Base-by-base conservation (phyloP, 2,329 filamentous ascomycete species). In the Periconia digitata region DNA sequence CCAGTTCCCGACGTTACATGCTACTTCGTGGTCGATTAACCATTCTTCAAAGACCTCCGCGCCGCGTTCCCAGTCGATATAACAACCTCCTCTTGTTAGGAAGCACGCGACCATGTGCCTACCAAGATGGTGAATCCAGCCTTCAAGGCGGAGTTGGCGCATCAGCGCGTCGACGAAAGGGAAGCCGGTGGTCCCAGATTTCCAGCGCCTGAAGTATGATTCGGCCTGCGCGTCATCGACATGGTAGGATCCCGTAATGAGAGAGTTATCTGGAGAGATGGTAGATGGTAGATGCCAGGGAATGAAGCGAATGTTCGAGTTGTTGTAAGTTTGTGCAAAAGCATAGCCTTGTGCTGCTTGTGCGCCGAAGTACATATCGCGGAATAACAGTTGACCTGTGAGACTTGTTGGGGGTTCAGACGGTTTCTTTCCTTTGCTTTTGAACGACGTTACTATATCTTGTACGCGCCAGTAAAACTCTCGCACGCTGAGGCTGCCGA, bases 281-380 rank as follows among this genome's bases (percentile, higher is more conserved):
- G 82, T 83, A 2, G 83, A 85, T 0, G 85, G 87, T 1, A 92
- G 72, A 62, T 90, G 86, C 88, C 88, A 92, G 3, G 87, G 87
- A 13, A 92, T 82, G 68, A 91, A 90, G n/a, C 87, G 79, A 34
- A 82, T 86, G 54, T 85, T 73, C 0, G 78, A 68, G 59, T 92
- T 92, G 29, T 81, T 80, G 41, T 80, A 74, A 1, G 85, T 85
- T 59, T 89, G 86, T 1, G 73, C 76, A 57, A 89, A 91, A 0
- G 74, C 60, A 24, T 79, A 75, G 0, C 87, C 87, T 1, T 90
- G 72, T 0, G 81, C 78, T 1, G 87, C 86, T 64, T 92, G 87
- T 0, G 87, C 87, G 13, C 81, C 87, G 58, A 92, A 91, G 69
- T 91, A 92, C 88, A 92, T 92, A 64, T 92, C 88, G 15, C 88